These are phyloP conservation scores for Prunus davidiana DNA, from an alignment of 306 rosid species.

Conservation along the genomic window DNA sequence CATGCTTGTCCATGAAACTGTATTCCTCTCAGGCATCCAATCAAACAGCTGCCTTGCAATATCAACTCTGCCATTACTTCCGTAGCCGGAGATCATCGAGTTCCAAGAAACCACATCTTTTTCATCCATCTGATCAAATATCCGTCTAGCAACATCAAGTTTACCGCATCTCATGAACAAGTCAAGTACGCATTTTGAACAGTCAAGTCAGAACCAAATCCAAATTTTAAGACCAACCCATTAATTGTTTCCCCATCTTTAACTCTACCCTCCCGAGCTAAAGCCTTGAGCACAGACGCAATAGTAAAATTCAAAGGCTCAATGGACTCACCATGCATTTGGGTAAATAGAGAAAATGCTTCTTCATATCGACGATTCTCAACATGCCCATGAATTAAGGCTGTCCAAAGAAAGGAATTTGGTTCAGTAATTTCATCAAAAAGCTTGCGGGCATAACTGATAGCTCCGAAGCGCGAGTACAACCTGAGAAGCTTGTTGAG, in stretches of 20 bases:
- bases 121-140: constrained; percentile 16
- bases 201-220: constrained; percentile 4
- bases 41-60: constrained; percentile 8
- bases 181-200: constrained; percentile 6
- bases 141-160: not conserved
- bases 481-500: constrained; percentile 1
- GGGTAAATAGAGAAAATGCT: not conserved
- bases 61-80: constrained; percentile 1
- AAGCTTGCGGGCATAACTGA: constrained; percentile 3
- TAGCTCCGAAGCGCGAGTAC: constrained; percentile 3
- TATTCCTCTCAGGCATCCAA: constrained; percentile 13
- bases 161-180: constrained; percentile 11
- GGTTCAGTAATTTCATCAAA: constrained; percentile 21
- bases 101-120: constrained; percentile 11
- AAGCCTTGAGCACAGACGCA: constrained; percentile 2
- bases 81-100: constrained; percentile 10
- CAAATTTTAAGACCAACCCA: constrained; percentile 11
- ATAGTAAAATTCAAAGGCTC: constrained; percentile 6
- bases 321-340: not conserved
- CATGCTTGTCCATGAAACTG: constrained; percentile 13
- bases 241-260: constrained; percentile 14
- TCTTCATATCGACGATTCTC: not conserved
- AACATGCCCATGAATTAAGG: constrained; percentile 15
- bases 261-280: constrained; percentile 12
- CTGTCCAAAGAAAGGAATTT: constrained; percentile 14